Base-by-base conservation (phyloP, 768 basidiomycete species). In the Trametes coccinea region DNA sequence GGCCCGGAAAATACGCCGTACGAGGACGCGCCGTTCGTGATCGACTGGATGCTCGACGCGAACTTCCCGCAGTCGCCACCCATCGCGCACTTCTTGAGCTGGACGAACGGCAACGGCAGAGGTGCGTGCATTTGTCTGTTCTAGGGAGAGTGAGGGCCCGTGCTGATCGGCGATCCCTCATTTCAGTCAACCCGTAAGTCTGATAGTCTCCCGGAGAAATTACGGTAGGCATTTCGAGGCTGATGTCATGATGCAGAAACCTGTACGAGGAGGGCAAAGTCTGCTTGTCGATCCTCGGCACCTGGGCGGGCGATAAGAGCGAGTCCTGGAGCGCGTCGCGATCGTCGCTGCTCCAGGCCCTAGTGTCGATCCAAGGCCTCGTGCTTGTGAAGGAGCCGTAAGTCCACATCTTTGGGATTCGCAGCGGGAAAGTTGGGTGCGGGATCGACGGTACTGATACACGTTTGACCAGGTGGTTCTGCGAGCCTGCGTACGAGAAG, bases 1-100 rank as follows among this genome's bases (percentile, higher is more conserved):
- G 95, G 95, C 3, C 93, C 94, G 59, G 86, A 90, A 67, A 95
- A 94, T 65, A 97, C 95, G 8, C 95, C 95, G n/a, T 97, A 96
- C 66, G 85, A 92, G 72, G 90, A 95, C 72, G 92, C 93, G 17
- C 95, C 95, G 0, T 95, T 96, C 74, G 88, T 97, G 29, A 96
- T 97, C 59, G 95, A 98, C 74, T 93, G 92, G 92, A 85, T 87
- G 81, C 78, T 93, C 10, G 92, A 91, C 68, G 91, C 85, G 56
- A 87, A 89, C 72, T 97, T 89, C 71, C 93, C 88, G 47, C 85
- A 86, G 65, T 84, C 79, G 62, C 93, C 95, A 11, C 95, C 95
- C 0, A 78, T 85, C 57, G 95, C 95, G 9, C 89, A 92, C 75
- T 98, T 98, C 74, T 81, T 88, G 51, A 94, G 92, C 62, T 95